Base-by-base conservation (phyloP, 2,329 filamentous ascomycete species). In the Colletotrichum australisinense region DNA sequence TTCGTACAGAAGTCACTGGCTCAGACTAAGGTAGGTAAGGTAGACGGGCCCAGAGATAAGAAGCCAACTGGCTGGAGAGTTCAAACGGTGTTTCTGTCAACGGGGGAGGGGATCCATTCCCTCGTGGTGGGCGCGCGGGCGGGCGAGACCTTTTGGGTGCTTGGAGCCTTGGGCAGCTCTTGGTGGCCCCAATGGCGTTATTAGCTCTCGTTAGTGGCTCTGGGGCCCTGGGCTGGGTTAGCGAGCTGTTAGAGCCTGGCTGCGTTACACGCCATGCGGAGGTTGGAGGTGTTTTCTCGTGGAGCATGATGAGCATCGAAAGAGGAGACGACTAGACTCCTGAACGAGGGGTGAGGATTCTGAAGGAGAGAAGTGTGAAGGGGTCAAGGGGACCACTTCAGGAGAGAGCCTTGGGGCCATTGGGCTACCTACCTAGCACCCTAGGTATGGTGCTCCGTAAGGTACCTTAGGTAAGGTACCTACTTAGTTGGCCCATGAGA, bases 201-300 rank as follows among this genome's bases (percentile, higher is more conserved):
- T 63, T 69, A 60, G 66, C 59, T 63, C 53, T 32, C 26, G 46
- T 14, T 42, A 64, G 60, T 56, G 59, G 30, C 66, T 63, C 59
- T 59, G 52, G 58, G 24, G 30, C n/a, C 35, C 24, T 59, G 59
- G 22, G 65, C 64, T 68, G 53, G 65, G 55, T 63, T 69, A 69
- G 65, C 65, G 58, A 72, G 53, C 28, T 63, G 49, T 68, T 68
- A 28, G 58, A 71, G 56, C 49, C 57, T 53, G 26, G 28, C 69
- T 64, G 59, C 59, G 70, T 69, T 65, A 55, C 70, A 69, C 57
- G 59, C 66, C 42, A 57, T 69, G 70, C 70, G 66, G 66, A 72
- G 70, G 32, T 57, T 12, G 49, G 46, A 63, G 52, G 42, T 35
- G 26, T 8, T 16, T 16, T 52, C 46, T 26, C 52, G 19, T 58